Conservation (phyloP, 2,329 filamentous ascomycete genomes). For the Colletotrichum sp. region DNA sequence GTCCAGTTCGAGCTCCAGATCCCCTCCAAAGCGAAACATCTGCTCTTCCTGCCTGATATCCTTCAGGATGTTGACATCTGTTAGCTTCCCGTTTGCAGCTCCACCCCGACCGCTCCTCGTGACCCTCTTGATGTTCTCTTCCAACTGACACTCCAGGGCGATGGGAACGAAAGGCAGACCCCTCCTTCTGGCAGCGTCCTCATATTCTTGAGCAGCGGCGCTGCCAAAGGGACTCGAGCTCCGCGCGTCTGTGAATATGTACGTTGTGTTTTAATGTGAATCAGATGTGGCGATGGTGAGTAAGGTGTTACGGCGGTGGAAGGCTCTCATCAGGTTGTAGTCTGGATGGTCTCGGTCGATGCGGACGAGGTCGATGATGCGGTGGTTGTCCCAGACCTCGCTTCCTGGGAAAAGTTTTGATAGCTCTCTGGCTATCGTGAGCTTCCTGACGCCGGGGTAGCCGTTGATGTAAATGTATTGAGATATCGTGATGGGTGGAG, state of each 20-base stretch:
- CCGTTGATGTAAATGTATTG: slow-evolving; percentile 35
- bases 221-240: background rate
- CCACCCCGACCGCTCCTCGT: background rate
- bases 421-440: slow-evolving; percentile 32
- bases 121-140: slow-evolving; percentile 29
- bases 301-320: background rate
- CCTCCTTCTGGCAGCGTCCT: slow-evolving; percentile 23
- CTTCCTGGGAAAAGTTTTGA: slow-evolving; percentile 27
- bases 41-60: slow-evolving; percentile 24
- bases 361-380: slow-evolving; percentile 30
- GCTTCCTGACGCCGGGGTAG: slow-evolving; percentile 34
- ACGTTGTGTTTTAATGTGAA: slow-evolving; percentile 7
- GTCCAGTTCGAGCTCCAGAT: slow-evolving; percentile 26
- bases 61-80: slow-evolving; percentile 21
- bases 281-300: slow-evolving; percentile 8
- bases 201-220: slow-evolving; percentile 23
- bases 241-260: slow-evolving; percentile 30
- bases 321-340: slow-evolving; percentile 26
- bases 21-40: slow-evolving; percentile 26
- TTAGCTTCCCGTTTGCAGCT: slow-evolving; percentile 24
- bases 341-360: slow-evolving; percentile 23
- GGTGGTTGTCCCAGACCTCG: slow-evolving; percentile 33
- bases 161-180: slow-evolving; percentile 30
- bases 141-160: slow-evolving; percentile 28
- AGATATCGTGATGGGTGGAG: background rate